These are phyloP conservation scores for Cladosporium velox DNA, from an alignment of 2,329 filamentous ascomycete species.

Conservation along the genomic window DNA sequence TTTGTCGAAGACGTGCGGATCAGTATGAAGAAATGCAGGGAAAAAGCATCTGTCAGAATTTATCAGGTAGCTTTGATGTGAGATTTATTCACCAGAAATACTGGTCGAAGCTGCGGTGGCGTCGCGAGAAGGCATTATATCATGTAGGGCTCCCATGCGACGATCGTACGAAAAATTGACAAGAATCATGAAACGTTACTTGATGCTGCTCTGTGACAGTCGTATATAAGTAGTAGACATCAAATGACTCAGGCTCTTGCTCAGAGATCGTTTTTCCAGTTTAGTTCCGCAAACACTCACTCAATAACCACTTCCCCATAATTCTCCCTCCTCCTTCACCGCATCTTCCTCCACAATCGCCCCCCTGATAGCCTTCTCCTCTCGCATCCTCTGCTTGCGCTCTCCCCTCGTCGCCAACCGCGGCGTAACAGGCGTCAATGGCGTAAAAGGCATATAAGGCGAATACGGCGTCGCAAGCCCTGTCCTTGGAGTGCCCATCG, in stretches of 20 bases:
- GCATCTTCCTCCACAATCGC: slow-evolving; percentile 62
- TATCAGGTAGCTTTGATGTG: too few species aligned
- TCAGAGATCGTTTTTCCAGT: neutral
- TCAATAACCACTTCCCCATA: slow-evolving; percentile 53
- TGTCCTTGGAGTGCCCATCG: slow-evolving; percentile 50
- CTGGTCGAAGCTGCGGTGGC: too few species aligned
- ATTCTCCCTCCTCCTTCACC: slow-evolving; percentile 63
- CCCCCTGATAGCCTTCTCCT: slow-evolving; percentile 56
- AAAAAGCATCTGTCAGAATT: too few species aligned
- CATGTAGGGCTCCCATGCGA: too few species aligned
- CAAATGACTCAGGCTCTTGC: neutral
- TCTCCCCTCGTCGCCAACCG: slow-evolving; percentile 70
- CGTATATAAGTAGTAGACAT: neutral
- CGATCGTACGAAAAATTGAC: too few species aligned
- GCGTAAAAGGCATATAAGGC: slow-evolving; percentile 77
- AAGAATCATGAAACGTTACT: too few species aligned
- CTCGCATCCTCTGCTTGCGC: slow-evolving; percentile 66
- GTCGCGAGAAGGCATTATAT: too few species aligned
- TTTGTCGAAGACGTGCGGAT: too few species aligned
- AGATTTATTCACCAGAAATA: too few species aligned
- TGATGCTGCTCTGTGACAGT: neutral
- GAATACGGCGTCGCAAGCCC: slow-evolving; percentile 70
- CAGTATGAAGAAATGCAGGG: too few species aligned
- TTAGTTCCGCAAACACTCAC: neutral
- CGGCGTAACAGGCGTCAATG: slow-evolving; percentile 75